A percentile compares a stretch with the other conserved stretches of the same genome.
Evolutionary conservation across 805 yeast species (phyloP).

Genomic region (Lipomyces chichibuensis): DNA sequence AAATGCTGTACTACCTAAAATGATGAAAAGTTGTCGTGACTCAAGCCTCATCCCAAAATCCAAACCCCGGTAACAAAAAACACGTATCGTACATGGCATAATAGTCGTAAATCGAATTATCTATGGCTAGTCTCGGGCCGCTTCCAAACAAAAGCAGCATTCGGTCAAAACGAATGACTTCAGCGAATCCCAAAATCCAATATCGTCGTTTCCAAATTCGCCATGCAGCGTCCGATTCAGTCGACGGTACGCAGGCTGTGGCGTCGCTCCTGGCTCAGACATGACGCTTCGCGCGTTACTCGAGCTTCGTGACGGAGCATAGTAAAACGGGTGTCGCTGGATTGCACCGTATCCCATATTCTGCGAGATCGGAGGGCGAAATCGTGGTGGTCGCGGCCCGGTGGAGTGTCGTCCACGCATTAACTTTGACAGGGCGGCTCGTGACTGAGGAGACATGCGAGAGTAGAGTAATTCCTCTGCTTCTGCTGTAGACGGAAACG

Average conservation of each 20-base stretch:
- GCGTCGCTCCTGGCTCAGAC: slow-evolving; percentile 19
- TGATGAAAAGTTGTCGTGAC: background rate
- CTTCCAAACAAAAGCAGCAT: slow-evolving; percentile 27
- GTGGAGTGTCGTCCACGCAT: slow-evolving; percentile 31
- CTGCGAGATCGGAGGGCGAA: slow-evolving; percentile 35
- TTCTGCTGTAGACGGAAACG: slow-evolving; percentile 35
- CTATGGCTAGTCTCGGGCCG: background rate
- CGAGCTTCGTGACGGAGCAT: slow-evolving; percentile 16
- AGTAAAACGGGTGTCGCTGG: slow-evolving; percentile 34
- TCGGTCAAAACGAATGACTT: slow-evolving; percentile 27
- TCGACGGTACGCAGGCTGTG: slow-evolving; percentile 20
- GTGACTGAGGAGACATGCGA: slow-evolving; percentile 34
- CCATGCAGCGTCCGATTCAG: slow-evolving; percentile 8
- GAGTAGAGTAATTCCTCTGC: slow-evolving; percentile 34
- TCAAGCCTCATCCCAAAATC: background rate
- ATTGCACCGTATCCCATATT: slow-evolving; percentile 37
- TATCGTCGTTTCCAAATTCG: slow-evolving; percentile 27
- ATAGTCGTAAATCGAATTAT: background rate
- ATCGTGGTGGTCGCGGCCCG: slow-evolving; percentile 31
- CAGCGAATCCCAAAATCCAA: slow-evolving; percentile 30
- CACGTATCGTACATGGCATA: background rate
- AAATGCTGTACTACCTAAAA: background rate
- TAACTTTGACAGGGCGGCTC: slow-evolving; percentile 32
- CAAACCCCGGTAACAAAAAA: background rate
- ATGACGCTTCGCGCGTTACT: slow-evolving; percentile 18